Percentiles rank a stretch among this genome's conserved stretches.
Conservation (phyloP, 192 early-diverging fungal genomes). For the Chytriomyces sp. region DNA sequence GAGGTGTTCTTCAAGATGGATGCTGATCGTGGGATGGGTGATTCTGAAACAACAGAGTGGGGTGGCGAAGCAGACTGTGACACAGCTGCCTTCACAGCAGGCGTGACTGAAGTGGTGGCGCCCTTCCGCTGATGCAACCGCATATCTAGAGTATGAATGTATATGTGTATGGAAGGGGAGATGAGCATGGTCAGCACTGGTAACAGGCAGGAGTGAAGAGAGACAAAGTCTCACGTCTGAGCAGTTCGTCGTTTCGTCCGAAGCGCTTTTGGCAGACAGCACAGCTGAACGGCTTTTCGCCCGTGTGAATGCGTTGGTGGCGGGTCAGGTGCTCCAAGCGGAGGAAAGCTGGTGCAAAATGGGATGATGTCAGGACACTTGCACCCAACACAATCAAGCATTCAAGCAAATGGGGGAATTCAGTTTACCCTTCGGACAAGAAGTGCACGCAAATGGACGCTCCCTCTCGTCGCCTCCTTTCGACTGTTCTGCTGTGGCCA, state of each 20-base stretch:
- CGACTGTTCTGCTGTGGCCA: too few species aligned
- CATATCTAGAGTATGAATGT: background rate
- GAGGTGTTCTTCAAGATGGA: too few species aligned
- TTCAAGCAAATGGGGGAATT: background rate
- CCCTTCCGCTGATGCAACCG: conserved; percentile 16
- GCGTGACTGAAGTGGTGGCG: background rate
- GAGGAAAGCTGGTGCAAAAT: conserved; percentile 58
- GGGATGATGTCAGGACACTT: background rate
- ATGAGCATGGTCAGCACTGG: too few species aligned
- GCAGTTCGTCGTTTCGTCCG: conserved; percentile 80
- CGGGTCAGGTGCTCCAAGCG: conserved; percentile 85
- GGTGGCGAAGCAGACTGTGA: too few species aligned
- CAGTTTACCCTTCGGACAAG: background rate
- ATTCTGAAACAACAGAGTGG: too few species aligned
- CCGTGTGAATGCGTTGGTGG: conserved; percentile 87
- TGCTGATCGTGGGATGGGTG: too few species aligned
- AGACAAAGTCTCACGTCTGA: conserved; percentile 18
- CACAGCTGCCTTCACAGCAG: background rate
- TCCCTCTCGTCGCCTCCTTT: background rate
- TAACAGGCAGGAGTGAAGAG: too few species aligned
- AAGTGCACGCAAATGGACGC: background rate
- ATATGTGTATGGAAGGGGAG: too few species aligned
- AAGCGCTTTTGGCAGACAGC: conserved; percentile 81
- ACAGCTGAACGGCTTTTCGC: conserved; percentile 84
- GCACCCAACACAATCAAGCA: background rate